Evolutionary conservation across 257 asterid genomes (phyloP).

Genomic region (Ajuga chamaepitys): DNA sequence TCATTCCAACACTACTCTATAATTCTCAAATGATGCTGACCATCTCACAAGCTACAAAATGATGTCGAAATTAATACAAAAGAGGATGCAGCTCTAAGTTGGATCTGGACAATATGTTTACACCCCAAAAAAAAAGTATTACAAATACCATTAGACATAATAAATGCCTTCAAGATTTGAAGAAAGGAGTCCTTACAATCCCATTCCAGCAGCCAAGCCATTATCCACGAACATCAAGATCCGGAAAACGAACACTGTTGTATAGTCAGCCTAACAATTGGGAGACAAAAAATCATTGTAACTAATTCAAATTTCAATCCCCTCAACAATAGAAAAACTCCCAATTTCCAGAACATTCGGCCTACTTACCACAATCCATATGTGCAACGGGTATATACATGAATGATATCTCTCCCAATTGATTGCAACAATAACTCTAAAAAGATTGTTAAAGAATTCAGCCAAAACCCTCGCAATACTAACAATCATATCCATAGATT

Average conservation of each 20-base stretch:
- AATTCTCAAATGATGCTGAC: background rate
- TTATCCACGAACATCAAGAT: constrained; percentile 93
- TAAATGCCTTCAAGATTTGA: background rate
- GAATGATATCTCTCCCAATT: constrained; percentile 82
- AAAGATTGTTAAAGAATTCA: constrained; percentile 30
- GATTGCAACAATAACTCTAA: constrained; percentile 77
- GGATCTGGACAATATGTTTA: background rate
- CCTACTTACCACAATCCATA: constrained; percentile 88
- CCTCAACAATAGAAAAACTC: background rate
- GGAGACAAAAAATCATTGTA: background rate
- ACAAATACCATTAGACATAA: background rate
- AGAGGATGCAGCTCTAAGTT: background rate
- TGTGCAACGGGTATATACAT: constrained; percentile 78
- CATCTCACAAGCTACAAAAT: background rate
- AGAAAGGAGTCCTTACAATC: constrained; percentile 61
- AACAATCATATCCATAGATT: background rate
- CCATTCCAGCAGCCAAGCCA: constrained; percentile 95
- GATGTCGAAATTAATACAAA: background rate
- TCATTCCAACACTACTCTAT: background rate
- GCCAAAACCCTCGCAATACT: constrained; percentile 6
- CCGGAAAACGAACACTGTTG: constrained; percentile 76
- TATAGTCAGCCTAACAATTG: constrained; percentile 71
- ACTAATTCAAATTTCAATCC: constrained; percentile 1
- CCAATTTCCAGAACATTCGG: background rate
- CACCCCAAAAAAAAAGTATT: background rate